phyloP scores from a whole-genome alignment of 2,329 filamentous ascomycete genomes.

The Sphaerulina vaccinii region DNA sequence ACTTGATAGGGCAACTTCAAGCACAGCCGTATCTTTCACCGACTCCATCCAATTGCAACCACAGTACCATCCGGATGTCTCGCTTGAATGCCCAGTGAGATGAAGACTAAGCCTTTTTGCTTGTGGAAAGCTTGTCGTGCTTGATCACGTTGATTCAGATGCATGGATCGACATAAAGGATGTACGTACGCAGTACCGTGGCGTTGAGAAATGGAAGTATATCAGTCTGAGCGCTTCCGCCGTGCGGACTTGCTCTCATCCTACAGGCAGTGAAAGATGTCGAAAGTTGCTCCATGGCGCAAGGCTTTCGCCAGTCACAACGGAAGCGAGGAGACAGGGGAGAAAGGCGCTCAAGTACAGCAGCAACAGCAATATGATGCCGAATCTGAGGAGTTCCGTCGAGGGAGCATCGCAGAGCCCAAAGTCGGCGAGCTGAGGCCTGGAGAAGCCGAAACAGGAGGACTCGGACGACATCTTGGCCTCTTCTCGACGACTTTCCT shows the following conservation, averaged over 20 bases:
- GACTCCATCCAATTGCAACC: no score
- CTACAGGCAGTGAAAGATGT: not conserved
- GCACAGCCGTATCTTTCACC: no score
- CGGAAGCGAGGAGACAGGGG: not conserved
- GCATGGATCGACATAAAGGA: not conserved
- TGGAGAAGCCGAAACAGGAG: constrained; percentile 16
- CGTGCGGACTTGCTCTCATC: no score
- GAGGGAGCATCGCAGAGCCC: not conserved
- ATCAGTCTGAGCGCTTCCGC: no score
- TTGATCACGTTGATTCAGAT: not conserved
- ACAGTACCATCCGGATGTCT: no score
- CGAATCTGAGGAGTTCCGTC: not conserved
- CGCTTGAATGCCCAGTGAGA: not conserved
- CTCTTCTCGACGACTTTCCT: constrained; percentile 21
- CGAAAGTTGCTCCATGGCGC: not conserved
- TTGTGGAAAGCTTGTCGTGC: not conserved
- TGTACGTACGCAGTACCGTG: no score
- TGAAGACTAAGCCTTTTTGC: not conserved
- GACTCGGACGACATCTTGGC: constrained; percentile 20
- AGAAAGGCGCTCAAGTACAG: not conserved
- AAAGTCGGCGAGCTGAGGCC: constrained; percentile 8
- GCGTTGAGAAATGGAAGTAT: no score
- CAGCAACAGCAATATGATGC: not conserved
- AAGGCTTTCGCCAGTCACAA: not conserved
- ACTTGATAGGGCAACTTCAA: no score